Conservation (phyloP, 768 basidiomycete species). For the Auricularia sp. region DNA sequence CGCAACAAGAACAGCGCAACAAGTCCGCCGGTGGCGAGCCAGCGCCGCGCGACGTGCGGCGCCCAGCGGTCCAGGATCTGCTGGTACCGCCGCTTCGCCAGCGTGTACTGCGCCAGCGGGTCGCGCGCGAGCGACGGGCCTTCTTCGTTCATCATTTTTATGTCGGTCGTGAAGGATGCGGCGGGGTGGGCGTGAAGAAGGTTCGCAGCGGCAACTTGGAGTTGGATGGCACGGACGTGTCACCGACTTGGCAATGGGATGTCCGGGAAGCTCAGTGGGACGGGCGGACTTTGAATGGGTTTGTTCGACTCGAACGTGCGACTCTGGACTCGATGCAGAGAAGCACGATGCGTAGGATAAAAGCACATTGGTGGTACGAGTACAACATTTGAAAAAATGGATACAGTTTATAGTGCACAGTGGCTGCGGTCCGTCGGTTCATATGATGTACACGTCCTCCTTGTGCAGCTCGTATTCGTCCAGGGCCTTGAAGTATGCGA, state of each 20-base stretch:
- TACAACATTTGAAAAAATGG: no score
- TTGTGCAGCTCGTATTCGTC: background rate
- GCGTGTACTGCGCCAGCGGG: conserved; percentile 8
- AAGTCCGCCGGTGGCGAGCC: conserved; percentile 67
- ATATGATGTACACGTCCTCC: background rate
- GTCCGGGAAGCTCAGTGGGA: no score
- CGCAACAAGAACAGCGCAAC: conserved; percentile 71
- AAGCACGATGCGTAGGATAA: no score
- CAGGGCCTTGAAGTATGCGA: background rate
- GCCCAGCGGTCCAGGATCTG: conserved; percentile 86
- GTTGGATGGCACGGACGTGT: no score
- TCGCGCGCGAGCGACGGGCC: background rate
- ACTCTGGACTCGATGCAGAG: no score
- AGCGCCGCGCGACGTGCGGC: conserved; percentile 81
- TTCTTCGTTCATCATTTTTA: background rate
- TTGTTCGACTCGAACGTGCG: no score
- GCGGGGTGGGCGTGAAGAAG: no score
- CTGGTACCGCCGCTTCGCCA: conserved; percentile 58
- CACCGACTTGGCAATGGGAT: no score
- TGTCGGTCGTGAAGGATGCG: background rate
- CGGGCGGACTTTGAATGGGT: no score
- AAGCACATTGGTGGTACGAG: no score
- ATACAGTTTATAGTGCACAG: no score
- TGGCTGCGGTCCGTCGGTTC: background rate
- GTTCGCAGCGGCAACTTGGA: no score